Evolutionary conservation across 768 basidiomycete species (phyloP).

Genomic region (Gloeopeniophorella convolvens): DNA sequence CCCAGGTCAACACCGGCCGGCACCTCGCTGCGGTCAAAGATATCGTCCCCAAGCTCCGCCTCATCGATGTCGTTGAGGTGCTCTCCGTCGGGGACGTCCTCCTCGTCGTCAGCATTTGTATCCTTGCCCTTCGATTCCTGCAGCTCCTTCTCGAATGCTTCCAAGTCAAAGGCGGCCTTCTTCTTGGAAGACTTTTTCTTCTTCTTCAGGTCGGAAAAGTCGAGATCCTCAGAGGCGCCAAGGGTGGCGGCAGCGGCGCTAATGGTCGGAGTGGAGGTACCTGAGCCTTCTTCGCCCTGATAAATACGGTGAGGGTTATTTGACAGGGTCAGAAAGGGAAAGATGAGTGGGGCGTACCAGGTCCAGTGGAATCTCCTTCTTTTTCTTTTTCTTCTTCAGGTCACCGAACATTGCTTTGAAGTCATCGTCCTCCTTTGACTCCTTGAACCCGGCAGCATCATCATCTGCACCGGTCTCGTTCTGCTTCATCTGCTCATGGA

Average conservation of each 20-base stretch:
- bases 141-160: conserved; percentile 92
- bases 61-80: conserved; percentile 69
- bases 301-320: conserved; percentile 1
- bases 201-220: conserved; percentile 96
- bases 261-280: conserved; percentile 52
- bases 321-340: not conserved
- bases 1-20: conserved; percentile 64
- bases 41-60: conserved; percentile 83
- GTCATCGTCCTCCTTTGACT: conserved; percentile 63
- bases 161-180: conserved; percentile 83
- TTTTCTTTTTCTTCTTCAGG: conserved; percentile 90
- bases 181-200: conserved; percentile 87
- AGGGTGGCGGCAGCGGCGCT: conserved; percentile 24
- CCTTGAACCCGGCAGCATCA: conserved; percentile 32
- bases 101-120: conserved; percentile 45
- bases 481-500: conserved; percentile 69
- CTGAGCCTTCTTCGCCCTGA: conserved; percentile 59
- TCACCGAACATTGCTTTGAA: conserved; percentile 83
- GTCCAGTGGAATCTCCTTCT: conserved; percentile 81
- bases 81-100: conserved; percentile 53
- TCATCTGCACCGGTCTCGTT: conserved; percentile 32
- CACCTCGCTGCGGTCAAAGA: conserved; percentile 51
- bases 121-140: conserved; percentile 62
- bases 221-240: conserved; percentile 59
- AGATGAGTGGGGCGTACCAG: conserved; percentile 41